Evolutionary conservation across 1,139 yeast species (phyloP).

Genomic region (Debaryomycetaceae sp.): DNA sequence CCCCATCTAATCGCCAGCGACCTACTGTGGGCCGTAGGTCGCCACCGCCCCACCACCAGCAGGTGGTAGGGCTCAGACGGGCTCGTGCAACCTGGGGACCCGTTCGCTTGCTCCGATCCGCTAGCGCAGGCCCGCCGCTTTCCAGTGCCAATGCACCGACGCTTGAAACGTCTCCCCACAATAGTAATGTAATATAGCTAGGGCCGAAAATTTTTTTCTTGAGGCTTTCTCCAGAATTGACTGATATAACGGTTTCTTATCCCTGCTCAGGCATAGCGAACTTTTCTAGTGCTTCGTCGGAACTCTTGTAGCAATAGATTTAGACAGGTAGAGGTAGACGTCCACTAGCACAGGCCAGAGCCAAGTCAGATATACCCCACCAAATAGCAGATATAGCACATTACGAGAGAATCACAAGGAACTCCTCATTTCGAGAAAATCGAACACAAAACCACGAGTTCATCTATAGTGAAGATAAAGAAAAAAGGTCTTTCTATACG

Average conservation of each 20-base stretch:
- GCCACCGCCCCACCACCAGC: too few species aligned
- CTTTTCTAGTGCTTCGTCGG: too few species aligned
- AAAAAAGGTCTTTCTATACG: not conserved
- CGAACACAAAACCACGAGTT: not conserved
- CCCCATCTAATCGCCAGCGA: not conserved
- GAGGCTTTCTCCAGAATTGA: not conserved
- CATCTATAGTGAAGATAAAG: not conserved
- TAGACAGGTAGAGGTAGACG: too few species aligned
- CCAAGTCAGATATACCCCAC: not conserved
- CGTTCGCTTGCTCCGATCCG: not conserved
- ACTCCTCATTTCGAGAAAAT: not conserved
- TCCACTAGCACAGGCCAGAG: too few species aligned
- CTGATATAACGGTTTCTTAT: not conserved
- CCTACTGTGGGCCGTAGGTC: not conserved
- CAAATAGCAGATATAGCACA: slow-evolving; percentile 1
- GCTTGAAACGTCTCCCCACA: not conserved
- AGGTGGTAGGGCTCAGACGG: too few species aligned
- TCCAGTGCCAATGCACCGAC: not conserved
- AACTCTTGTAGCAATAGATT: too few species aligned
- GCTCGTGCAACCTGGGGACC: too few species aligned
- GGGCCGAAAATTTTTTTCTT: not conserved
- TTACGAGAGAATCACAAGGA: not conserved
- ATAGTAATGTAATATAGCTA: not conserved
- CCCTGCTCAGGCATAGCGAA: not conserved
- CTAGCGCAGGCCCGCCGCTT: not conserved